Evolutionary conservation across 2,329 filamentous ascomycete genomes (phyloP).

Genomic region (Volutella citrinella): DNA sequence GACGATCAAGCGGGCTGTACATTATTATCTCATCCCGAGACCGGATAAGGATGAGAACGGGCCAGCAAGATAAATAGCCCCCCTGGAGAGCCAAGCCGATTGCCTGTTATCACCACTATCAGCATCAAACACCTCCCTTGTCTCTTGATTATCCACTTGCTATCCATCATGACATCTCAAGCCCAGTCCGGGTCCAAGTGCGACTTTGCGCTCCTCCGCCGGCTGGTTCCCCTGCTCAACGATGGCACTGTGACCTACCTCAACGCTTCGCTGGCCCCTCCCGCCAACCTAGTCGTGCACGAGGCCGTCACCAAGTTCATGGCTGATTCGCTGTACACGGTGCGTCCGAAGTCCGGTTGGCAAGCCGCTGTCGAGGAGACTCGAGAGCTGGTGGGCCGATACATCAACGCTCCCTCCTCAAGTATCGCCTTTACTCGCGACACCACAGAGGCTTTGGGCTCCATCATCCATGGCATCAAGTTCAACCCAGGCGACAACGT

Average conservation of each 20-base stretch:
- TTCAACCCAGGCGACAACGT: slow-evolving; percentile 30
- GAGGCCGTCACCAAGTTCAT: slow-evolving; percentile 26
- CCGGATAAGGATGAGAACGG: no score
- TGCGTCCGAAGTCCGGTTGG: slow-evolving; percentile 23
- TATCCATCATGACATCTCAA: no score
- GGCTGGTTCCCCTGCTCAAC: slow-evolving; percentile 3
- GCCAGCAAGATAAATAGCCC: no score
- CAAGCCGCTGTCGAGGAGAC: slow-evolving; percentile 17
- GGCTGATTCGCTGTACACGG: slow-evolving; percentile 20
- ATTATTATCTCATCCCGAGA: no score
- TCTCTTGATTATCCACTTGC: no score
- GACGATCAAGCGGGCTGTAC: no score
- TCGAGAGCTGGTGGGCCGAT: slow-evolving; percentile 21
- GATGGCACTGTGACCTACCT: slow-evolving; percentile 19
- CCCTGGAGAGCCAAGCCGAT: no score
- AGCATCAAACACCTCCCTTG: slow-evolving; percentile 6
- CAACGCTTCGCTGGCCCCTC: slow-evolving; percentile 29
- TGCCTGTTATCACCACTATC: no score
- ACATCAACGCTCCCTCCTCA: slow-evolving; percentile 24
- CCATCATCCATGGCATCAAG: slow-evolving; percentile 22
- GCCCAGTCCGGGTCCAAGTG: no score
- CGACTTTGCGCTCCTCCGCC: not conserved
- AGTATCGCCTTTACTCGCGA: slow-evolving; percentile 31
- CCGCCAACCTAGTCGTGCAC: slow-evolving; percentile 29
- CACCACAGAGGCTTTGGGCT: slow-evolving; percentile 30